Evolutionary conservation across 1,139 yeast species (phyloP).

Genomic region (Geotrichum phurueaensis): DNA sequence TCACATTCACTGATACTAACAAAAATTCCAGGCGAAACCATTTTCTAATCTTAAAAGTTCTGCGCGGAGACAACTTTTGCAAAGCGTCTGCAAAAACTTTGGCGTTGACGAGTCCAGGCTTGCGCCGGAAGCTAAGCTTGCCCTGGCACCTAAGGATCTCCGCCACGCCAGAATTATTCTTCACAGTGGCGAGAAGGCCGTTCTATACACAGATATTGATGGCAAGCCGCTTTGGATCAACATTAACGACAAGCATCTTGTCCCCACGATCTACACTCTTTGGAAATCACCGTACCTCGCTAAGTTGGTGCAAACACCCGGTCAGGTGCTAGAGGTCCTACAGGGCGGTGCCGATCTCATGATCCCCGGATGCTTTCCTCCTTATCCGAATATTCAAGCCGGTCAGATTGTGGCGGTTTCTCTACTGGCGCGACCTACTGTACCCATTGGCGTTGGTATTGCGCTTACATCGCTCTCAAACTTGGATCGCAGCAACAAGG

Average conservation of each 20-base stretch:
- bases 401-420: conserved; percentile 72
- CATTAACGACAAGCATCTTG: conserved; percentile 46
- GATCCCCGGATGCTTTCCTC: conserved; percentile 85
- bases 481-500: conserved; percentile 30
- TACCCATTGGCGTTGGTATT: conserved; percentile 70
- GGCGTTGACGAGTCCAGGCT: conserved; percentile 43
- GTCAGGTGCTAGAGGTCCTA: conserved; percentile 58
- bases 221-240: conserved; percentile 72
- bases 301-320: conserved; percentile 67
- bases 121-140: conserved; percentile 43
- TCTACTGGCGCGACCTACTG: conserved; percentile 52
- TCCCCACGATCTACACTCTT: conserved; percentile 67
- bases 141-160: conserved; percentile 53
- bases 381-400: conserved; percentile 51
- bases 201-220: conserved; percentile 56
- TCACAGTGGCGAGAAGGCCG: conserved; percentile 51
- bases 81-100: conserved; percentile 44
- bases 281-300: conserved; percentile 65
- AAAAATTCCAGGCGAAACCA: conserved; percentile 49
- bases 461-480: conserved; percentile 45
- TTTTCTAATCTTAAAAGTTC: conserved; percentile 75
- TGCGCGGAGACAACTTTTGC: conserved; percentile 61
- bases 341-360: conserved; percentile 81
- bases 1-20: conserved; percentile 16
- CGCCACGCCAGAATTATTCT: conserved; percentile 64